These are phyloP conservation scores for Hymenoscyphus linearis DNA, from an alignment of 2,329 filamentous ascomycete genomes.

Conservation along the genomic window DNA sequence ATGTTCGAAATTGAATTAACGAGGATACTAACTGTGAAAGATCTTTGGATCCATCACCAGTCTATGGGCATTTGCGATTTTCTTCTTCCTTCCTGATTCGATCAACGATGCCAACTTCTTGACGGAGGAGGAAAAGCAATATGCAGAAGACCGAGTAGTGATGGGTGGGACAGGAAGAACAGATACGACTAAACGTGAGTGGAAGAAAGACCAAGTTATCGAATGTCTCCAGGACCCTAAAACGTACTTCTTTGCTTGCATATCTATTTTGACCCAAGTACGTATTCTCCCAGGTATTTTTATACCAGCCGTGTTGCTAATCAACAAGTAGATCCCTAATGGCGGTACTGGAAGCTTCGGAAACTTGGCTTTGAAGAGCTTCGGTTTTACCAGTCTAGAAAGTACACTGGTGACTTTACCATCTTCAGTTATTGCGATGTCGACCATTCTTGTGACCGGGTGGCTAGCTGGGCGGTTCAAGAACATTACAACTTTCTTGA, in stretches of 20 bases:
- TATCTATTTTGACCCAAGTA: conserved; percentile 45
- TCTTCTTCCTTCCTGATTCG: conserved; percentile 45
- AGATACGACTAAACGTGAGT: conserved; percentile 43
- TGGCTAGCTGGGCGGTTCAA: conserved; percentile 34
- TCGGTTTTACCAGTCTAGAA: conserved; percentile 33
- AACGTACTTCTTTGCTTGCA: conserved; percentile 49
- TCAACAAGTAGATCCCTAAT: conserved; percentile 46
- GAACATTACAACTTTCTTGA: conserved; percentile 22
- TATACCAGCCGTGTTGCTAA: conserved; percentile 5
- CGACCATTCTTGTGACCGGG: conserved; percentile 19
- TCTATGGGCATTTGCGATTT: conserved; percentile 45
- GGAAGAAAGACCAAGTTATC: conserved; percentile 40
- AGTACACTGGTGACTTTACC: conserved; percentile 29
- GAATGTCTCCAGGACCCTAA: conserved; percentile 55
- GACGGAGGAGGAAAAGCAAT: conserved; percentile 42
- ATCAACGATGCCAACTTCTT: conserved; percentile 55
- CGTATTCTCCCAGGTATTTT: background rate
- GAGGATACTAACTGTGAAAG: conserved; percentile 10
- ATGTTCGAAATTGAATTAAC: background rate
- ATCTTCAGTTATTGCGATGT: conserved; percentile 19
- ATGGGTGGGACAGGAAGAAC: conserved; percentile 48
- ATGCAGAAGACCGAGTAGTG: conserved; percentile 42
- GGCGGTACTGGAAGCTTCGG: conserved; percentile 56
- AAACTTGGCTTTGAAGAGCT: conserved; percentile 39
- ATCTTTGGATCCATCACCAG: conserved; percentile 42